Conservation (phyloP, 2,329 filamentous ascomycete genomes). For the Alternaria alternata region DNA sequence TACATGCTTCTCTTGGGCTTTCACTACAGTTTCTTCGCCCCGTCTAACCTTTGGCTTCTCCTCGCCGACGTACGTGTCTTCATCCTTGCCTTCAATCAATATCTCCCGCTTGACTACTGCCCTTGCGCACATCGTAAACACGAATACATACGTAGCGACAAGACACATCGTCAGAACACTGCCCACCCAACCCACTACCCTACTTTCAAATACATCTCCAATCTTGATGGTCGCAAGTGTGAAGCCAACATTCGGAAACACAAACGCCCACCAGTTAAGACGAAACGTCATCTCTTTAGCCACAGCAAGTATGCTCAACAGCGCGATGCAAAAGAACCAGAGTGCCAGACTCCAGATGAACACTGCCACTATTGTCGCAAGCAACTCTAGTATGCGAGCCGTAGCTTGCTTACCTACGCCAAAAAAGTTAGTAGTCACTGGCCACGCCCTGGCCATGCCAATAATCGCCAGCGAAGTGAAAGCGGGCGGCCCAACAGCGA, state of each 20-base stretch:
- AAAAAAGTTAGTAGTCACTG: background rate
- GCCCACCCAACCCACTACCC: background rate
- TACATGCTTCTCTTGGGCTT: background rate
- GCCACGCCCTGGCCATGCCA: slow-evolving; percentile 2
- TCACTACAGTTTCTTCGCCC: background rate
- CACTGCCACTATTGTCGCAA: slow-evolving; percentile 1
- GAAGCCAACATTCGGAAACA: slow-evolving; percentile 50
- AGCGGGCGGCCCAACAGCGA: slow-evolving; percentile 1
- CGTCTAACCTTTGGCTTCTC: background rate
- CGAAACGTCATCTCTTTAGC: slow-evolving; percentile 56
- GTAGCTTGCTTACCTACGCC: background rate
- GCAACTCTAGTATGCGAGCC: background rate
- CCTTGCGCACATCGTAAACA: background rate
- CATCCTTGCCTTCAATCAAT: background rate
- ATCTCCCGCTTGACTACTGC: background rate
- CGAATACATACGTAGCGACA: background rate
- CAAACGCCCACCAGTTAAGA: slow-evolving; percentile 66
- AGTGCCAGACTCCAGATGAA: slow-evolving; percentile 32
- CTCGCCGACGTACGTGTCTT: background rate
- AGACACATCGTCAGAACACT: background rate
- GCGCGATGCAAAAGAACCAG: slow-evolving; percentile 59
- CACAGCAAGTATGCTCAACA: slow-evolving; percentile 28
- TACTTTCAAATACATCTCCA: background rate
- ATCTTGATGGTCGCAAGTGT: slow-evolving; percentile 34
- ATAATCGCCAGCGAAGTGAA: slow-evolving; percentile 3